Evolutionary conservation across 2,329 filamentous ascomycete species (phyloP), one percentile per base, ranked within the genome.

Genomic region (Venturia aucupariae): DNA sequence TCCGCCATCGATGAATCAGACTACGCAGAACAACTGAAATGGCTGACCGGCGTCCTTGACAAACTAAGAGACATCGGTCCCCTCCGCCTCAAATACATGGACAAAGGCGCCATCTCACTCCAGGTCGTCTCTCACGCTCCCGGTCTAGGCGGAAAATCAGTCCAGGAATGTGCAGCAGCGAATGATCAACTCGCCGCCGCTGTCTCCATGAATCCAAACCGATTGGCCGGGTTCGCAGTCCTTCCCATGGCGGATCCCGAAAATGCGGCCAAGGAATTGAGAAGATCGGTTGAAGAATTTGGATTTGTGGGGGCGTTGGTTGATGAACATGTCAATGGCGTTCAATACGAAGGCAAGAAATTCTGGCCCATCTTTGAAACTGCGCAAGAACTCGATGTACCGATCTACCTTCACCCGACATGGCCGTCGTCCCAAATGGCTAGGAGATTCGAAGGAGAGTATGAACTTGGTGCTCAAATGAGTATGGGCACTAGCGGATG

Each of bases 291-390:
- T 1, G 71, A 68, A 4, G 70, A 79, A 60, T 71, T 78, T n/a
- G 73, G 74, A 2, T 81, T 83, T 64, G 74, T 80, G 3, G 81
- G 81, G 0, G 79, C 80, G 1, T 70, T 82, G 51, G 69, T 83
- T 11, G 78, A 80, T 65, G 75, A 78, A 51, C 76, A 78, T 65
- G 63, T 69, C n/a, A 64, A 71, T 22, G 76, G 77, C 0, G 27
- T 44, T 4, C 79, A 78, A 68, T 79, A 80, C 69, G 78, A 82
- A 55, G 77, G 75, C 38, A 68, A 70, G 39, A 71, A 70, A 35
- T 82, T 78, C 67, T 76, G 78, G 66, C 71, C 73, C 1, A 71
- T 81, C n/a, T 82, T 77, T 70, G 68, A 57, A 0, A 68, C 68
- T 17, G 77, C 75, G 6, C 70, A 75, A 67, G 73, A 72, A 62